phyloP scores from a whole-genome alignment of 768 basidiomycete species.

The Kwoniella sp. region DNA sequence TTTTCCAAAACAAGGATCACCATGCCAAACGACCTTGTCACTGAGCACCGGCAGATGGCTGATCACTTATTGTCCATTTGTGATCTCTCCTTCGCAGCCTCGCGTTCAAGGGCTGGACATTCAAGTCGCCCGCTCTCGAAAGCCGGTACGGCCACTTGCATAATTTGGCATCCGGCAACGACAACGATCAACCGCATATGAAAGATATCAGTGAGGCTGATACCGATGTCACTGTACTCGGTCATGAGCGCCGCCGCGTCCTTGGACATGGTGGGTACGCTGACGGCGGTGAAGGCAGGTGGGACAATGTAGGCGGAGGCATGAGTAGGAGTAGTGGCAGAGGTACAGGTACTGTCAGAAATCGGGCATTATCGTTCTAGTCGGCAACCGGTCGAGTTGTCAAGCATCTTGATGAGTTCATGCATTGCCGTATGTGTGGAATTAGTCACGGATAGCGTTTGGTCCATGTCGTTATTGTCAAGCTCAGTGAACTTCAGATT shows the following conservation, averaged over 20 bases:
- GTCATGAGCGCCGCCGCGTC: background rate
- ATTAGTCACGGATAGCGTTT: too few species aligned
- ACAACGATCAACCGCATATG: constrained; percentile 8
- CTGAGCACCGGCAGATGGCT: background rate
- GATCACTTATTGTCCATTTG: background rate
- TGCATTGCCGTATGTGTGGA: too few species aligned
- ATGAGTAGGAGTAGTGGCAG: constrained; percentile 6
- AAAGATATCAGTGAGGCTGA: constrained; percentile 16
- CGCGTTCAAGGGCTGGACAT: constrained; percentile 57
- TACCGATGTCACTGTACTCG: background rate
- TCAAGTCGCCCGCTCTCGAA: constrained; percentile 42
- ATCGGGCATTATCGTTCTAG: constrained; percentile 37
- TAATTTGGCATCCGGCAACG: constrained; percentile 9
- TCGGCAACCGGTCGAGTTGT: too few species aligned
- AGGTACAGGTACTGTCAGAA: constrained; percentile 35
- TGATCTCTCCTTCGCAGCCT: constrained; percentile 33
- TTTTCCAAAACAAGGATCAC: too few species aligned
- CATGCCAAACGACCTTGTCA: background rate
- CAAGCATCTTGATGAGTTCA: too few species aligned
- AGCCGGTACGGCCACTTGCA: constrained; percentile 39
- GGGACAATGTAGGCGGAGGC: constrained; percentile 13
- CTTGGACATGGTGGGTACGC: constrained; percentile 6
- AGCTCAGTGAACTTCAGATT: too few species aligned
- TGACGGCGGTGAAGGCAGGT: background rate
- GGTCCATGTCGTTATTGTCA: too few species aligned